A percentile compares a stretch with the other conserved stretches of the same genome.
These are phyloP conservation scores for Tylopilus rubrobrunneus DNA, from an alignment of 768 basidiomycete species.

Conservation along the genomic window DNA sequence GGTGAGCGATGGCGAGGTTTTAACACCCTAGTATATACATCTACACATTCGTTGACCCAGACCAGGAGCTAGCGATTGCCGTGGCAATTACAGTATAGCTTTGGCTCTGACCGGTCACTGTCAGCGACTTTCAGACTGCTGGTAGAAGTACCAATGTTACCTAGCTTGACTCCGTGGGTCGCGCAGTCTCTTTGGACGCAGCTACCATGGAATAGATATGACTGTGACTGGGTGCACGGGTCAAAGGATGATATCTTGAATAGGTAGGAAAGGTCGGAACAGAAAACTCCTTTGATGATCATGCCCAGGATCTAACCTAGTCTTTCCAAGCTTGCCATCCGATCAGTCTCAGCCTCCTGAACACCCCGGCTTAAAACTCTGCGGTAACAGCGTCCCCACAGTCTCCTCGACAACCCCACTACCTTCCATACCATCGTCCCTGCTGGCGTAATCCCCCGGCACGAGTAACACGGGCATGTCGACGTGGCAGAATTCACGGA, in stretches of 20 bases:
- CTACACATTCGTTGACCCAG: neutral
- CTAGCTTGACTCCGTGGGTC: conserved; percentile 58
- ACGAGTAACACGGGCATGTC: conserved; percentile 73
- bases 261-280: neutral
- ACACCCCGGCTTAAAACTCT: neutral
- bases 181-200: conserved; percentile 44
- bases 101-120: conserved; percentile 47
- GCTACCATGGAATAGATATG: conserved; percentile 36
- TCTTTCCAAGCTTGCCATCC: neutral
- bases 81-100: conserved; percentile 75
- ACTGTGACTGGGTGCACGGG: neutral
- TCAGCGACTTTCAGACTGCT: conserved; percentile 77
- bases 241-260: neutral
- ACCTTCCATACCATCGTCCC: neutral
- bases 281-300: too few relatives aligned
- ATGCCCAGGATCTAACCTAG: neutral
- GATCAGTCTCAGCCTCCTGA: neutral
- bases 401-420: neutral
- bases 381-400: neutral
- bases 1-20: conserved; percentile 17
- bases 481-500: conserved; percentile 77
- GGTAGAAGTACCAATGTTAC: conserved; percentile 77
- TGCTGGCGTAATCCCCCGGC: conserved; percentile 41
- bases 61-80: conserved; percentile 77
- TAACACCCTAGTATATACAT: too few relatives aligned